Conservation (phyloP, 176 grass and related monocot genomes). For the Eleusine coracana region DNA sequence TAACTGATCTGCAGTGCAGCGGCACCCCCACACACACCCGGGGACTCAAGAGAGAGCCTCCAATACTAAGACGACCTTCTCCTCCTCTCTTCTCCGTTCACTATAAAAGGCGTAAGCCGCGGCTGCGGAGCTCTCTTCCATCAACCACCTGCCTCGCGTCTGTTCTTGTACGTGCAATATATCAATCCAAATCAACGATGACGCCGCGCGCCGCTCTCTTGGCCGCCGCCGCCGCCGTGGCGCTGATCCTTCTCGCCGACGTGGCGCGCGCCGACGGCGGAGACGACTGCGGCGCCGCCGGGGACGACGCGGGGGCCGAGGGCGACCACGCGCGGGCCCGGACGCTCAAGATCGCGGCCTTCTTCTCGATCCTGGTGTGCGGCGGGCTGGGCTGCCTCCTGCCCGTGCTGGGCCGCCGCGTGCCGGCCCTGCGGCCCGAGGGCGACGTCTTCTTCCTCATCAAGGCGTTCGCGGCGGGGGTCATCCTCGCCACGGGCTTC, state of each 20-base stretch:
- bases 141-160: background rate
- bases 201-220: slow-evolving; percentile 19
- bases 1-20: background rate
- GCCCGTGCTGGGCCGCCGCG: slow-evolving; percentile 48
- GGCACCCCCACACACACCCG: no score
- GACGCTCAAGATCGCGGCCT: slow-evolving; percentile 51
- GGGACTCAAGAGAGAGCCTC: no score
- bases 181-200: background rate
- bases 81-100: background rate
- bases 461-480: slow-evolving; percentile 68
- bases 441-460: slow-evolving; percentile 58
- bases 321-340: slow-evolving; percentile 14
- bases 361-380: slow-evolving; percentile 61
- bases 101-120: background rate
- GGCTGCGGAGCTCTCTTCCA: background rate
- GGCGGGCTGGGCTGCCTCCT: slow-evolving; percentile 59
- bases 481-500: slow-evolving; percentile 61
- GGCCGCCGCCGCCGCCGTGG: background rate
- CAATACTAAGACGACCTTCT: no score
- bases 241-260: slow-evolving; percentile 23
- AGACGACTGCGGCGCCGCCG: background rate
- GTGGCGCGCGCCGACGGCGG: slow-evolving; percentile 9
- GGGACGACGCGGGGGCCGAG: background rate
- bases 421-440: slow-evolving; percentile 43
- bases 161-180: background rate